These are phyloP conservation scores for Liquidambar formosana DNA, from an alignment of 164 flowering plant genomes.

Conservation along the genomic window DNA sequence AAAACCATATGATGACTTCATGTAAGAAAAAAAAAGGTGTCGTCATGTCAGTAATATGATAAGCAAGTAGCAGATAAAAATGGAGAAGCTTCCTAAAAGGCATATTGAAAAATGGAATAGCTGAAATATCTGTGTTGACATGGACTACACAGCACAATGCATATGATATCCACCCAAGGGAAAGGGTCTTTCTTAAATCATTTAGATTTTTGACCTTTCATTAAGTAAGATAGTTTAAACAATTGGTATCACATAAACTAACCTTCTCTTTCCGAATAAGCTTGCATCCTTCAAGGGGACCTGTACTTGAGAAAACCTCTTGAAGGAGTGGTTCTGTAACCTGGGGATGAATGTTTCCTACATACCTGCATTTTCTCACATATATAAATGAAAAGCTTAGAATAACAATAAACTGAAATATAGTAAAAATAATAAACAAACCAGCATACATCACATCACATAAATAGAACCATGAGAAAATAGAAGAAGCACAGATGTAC, in stretches of 20 bases:
- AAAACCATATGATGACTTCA: slow-evolving; percentile 83
- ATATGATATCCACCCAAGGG: not conserved
- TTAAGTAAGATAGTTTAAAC: not conserved
- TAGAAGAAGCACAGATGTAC: too few species aligned
- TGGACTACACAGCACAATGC: not conserved
- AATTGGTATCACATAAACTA: not conserved
- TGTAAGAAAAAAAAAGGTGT: not conserved
- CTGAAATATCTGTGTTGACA: not conserved
- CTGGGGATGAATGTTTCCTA: slow-evolving; percentile 51
- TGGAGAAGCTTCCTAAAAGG: not conserved
- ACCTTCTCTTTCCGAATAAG: slow-evolving; percentile 52
- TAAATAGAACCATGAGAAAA: not conserved
- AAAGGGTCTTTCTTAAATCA: not conserved
- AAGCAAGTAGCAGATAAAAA: not conserved
- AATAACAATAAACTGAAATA: not conserved
- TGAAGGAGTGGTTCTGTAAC: slow-evolving; percentile 63
- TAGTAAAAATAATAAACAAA: not conserved
- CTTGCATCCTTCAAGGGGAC: slow-evolving; percentile 54
- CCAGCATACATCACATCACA: not conserved
- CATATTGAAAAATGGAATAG: not conserved
- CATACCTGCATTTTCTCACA: slow-evolving; percentile 34
- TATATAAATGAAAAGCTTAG: not conserved
- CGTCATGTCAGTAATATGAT: not conserved
- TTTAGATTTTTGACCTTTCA: not conserved
- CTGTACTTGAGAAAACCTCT: slow-evolving; percentile 60